A percentile compares a stretch with the other conserved stretches of the same genome.
Evolutionary conservation across 2,329 filamentous ascomycete species (phyloP).

Genomic region (Biscogniauxia marginata): DNA sequence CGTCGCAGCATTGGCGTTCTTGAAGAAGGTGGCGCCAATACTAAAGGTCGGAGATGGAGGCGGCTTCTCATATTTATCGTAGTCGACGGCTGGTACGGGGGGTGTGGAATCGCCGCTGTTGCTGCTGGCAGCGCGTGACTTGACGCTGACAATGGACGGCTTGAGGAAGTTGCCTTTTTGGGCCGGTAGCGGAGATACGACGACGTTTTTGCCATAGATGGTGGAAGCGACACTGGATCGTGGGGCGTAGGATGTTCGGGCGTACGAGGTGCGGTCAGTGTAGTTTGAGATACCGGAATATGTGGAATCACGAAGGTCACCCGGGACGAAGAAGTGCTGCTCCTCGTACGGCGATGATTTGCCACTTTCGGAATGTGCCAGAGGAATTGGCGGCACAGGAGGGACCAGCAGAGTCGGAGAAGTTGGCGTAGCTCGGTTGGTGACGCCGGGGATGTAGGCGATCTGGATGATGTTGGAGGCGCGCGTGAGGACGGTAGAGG

Average conservation of each 20-base stretch:
- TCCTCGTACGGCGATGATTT: slow-evolving; percentile 63
- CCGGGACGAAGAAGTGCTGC: slow-evolving; percentile 90
- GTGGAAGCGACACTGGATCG: slow-evolving; percentile 84
- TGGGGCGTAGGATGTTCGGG: slow-evolving; percentile 56
- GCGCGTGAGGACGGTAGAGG: slow-evolving; percentile 90
- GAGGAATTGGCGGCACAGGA: slow-evolving; percentile 91
- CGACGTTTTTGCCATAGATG: slow-evolving; percentile 87
- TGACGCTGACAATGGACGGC: slow-evolving; percentile 91
- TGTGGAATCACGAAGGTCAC: slow-evolving; percentile 85
- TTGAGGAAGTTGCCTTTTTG: slow-evolving; percentile 86
- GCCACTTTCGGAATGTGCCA: slow-evolving; percentile 57
- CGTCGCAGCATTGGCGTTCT: slow-evolving; percentile 59
- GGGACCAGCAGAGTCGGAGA: slow-evolving; percentile 79
- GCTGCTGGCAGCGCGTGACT: slow-evolving; percentile 60
- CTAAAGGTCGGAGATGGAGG: slow-evolving; percentile 57
- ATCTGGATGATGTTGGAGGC: slow-evolving; percentile 99
- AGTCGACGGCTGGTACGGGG: slow-evolving; percentile 71
- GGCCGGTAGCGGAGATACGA: slow-evolving; percentile 72
- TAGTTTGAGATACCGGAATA: slow-evolving; percentile 74
- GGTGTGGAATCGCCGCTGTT: slow-evolving; percentile 56
- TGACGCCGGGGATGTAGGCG: slow-evolving; percentile 96
- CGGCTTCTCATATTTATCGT: slow-evolving; percentile 51
- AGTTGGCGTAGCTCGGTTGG: slow-evolving; percentile 83
- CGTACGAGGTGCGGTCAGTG: slow-evolving; percentile 61
- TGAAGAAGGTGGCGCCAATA: slow-evolving; percentile 67